phyloP scores from a whole-genome alignment of 192 early-diverging fungal genomes.

The Umbelopsis vinacea region DNA sequence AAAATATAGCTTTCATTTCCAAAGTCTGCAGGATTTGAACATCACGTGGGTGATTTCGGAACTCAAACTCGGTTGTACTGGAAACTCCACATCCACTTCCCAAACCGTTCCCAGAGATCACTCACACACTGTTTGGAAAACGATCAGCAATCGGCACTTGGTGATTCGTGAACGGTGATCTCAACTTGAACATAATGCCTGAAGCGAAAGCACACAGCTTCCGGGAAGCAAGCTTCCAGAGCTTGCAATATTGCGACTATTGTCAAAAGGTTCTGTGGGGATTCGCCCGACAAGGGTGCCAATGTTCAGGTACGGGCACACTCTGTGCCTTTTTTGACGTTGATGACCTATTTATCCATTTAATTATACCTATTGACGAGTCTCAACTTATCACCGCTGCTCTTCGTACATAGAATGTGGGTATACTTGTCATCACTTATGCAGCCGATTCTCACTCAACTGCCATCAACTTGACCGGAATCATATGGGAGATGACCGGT shows the following conservation, averaged over 20 bases:
- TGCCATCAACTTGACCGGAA: constrained; percentile 30
- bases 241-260: constrained; percentile 37
- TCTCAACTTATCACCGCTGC: background rate
- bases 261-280: constrained; percentile 39
- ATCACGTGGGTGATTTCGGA: background rate
- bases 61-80: background rate
- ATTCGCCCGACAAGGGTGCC: constrained; percentile 31
- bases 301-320: constrained; percentile 32
- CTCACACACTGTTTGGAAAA: background rate
- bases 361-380: background rate
- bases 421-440: constrained; percentile 34
- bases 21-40: background rate
- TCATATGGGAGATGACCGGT: constrained; percentile 27
- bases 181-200: background rate
- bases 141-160: background rate
- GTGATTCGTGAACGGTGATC: constrained; percentile 3
- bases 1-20: background rate
- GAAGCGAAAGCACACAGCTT: constrained; percentile 20
- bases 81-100: background rate
- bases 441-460: constrained; percentile 34
- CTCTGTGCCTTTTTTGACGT: background rate
- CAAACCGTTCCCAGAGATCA: background rate
- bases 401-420: constrained; percentile 27
- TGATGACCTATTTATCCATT: too few relatives aligned
- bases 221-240: constrained; percentile 28